Evolutionary conservation across 768 basidiomycete species (phyloP).

Genomic region (Tulasnella sp.): DNA sequence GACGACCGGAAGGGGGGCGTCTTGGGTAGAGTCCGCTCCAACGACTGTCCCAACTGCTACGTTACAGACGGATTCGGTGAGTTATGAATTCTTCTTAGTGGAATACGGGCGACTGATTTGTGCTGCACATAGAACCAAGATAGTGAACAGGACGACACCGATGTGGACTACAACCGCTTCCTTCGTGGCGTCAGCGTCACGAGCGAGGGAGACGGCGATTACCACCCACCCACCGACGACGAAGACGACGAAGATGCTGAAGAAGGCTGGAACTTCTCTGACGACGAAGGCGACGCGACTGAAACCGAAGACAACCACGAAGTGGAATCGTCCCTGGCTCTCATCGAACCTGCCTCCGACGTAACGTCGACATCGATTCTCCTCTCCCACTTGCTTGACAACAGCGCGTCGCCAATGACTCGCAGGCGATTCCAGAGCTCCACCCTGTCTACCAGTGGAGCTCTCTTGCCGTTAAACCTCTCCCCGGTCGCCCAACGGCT

Average conservation of each 20-base stretch:
- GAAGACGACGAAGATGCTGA: background rate
- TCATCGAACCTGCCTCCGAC: background rate
- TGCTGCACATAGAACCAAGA: background rate
- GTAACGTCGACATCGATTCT: background rate
- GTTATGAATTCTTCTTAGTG: background rate
- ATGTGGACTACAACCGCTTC: background rate
- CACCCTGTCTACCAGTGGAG: background rate
- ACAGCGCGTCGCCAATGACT: background rate
- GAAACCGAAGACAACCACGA: background rate
- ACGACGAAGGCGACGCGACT: background rate
- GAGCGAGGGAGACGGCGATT: background rate
- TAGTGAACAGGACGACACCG: background rate
- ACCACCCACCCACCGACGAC: background rate
- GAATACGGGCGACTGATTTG: background rate
- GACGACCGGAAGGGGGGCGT: background rate
- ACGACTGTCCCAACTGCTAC: background rate
- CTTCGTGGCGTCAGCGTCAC: background rate
- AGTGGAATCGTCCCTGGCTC: background rate
- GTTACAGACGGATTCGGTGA: background rate
- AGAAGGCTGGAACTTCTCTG: background rate
- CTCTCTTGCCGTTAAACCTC: no score
- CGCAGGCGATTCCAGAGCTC: background rate
- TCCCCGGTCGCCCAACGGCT: background rate
- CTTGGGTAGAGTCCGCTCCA: background rate
- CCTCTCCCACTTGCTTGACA: conserved; percentile 4